Percentiles rank a stretch among this genome's conserved stretches.
phyloP scores from a whole-genome alignment of 805 yeast species.

The Nakazawaea siamensis region DNA sequence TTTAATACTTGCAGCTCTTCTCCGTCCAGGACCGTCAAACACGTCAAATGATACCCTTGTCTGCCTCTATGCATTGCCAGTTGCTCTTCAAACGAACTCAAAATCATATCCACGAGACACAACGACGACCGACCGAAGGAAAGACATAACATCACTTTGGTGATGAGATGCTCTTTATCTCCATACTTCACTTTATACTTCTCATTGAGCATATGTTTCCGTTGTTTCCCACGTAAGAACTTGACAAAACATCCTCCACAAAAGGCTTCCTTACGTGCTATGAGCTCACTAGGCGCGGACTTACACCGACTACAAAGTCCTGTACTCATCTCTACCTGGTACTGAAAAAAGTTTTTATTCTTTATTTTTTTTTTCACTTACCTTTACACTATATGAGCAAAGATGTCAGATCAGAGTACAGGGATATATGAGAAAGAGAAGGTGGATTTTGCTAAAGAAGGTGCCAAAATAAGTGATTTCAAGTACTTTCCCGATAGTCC shows the following conservation, averaged over 20 bases:
- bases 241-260: constrained; percentile 62
- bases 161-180: constrained; percentile 21
- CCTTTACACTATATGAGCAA: not conserved
- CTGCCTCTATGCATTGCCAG: constrained; percentile 48
- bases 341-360: not conserved
- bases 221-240: constrained; percentile 71
- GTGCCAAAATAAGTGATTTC: constrained; percentile 36
- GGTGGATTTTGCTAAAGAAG: constrained; percentile 49
- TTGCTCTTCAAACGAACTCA: constrained; percentile 58
- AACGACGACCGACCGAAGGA: constrained; percentile 65
- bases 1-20: constrained; percentile 1
- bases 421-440: constrained; percentile 25
- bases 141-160: constrained; percentile 43
- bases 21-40: constrained; percentile 7
- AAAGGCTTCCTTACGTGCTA: constrained; percentile 56
- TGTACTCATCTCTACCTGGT: constrained; percentile 1
- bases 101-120: constrained; percentile 59
- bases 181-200: constrained; percentile 65
- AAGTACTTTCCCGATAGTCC: constrained; percentile 88
- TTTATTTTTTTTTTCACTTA: too few species aligned
- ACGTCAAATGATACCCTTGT: constrained; percentile 43
- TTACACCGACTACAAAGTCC: constrained; percentile 43
- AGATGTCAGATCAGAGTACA: too few species aligned
- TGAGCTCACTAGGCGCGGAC: constrained; percentile 28
- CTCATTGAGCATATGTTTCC: constrained; percentile 69